These are phyloP conservation scores for Aspergillus nomiae DNA, from an alignment of 2,329 filamentous ascomycete species.

Conservation along the genomic window DNA sequence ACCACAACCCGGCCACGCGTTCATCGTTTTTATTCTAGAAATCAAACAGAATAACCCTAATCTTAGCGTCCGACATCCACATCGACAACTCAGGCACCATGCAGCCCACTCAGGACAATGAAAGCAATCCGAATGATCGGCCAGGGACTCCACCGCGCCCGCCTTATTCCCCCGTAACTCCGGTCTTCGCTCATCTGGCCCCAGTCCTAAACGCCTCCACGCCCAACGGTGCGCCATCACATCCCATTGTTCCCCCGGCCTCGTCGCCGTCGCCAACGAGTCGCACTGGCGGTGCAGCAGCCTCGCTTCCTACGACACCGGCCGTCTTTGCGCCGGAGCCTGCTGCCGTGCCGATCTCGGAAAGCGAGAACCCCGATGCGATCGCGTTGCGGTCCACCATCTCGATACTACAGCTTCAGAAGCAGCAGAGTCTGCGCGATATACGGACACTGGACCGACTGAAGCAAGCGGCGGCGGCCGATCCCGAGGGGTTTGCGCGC, in stretches of 20 bases:
- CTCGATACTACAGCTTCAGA: constrained; percentile 83
- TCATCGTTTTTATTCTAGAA: background rate
- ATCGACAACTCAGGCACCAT: constrained; percentile 18
- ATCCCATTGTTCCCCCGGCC: constrained; percentile 35
- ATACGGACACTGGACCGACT: constrained; percentile 69
- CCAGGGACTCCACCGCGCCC: constrained; percentile 46
- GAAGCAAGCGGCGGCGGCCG: constrained; percentile 68
- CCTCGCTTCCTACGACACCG: constrained; percentile 35
- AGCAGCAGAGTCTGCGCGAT: constrained; percentile 73
- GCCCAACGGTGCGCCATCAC: constrained; percentile 25
- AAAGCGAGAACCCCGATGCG: constrained; percentile 73
- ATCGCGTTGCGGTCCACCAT: constrained; percentile 85
- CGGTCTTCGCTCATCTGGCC: constrained; percentile 42
- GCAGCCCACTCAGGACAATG: constrained; percentile 25
- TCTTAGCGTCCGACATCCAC: background rate
- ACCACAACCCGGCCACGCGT: background rate
- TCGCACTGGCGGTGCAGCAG: constrained; percentile 12
- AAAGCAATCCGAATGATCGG: constrained; percentile 20
- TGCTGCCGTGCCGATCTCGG: constrained; percentile 47
- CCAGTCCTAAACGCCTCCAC: constrained; percentile 22
- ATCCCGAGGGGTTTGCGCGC: constrained; percentile 71
- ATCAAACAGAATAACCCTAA: background rate
- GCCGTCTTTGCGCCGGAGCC: constrained; percentile 39
- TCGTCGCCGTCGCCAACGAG: constrained; percentile 32
- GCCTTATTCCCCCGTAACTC: constrained; percentile 51